These are phyloP conservation scores for Suhomyces xylopsoci DNA, from an alignment of 805 yeast species.

Conservation along the genomic window DNA sequence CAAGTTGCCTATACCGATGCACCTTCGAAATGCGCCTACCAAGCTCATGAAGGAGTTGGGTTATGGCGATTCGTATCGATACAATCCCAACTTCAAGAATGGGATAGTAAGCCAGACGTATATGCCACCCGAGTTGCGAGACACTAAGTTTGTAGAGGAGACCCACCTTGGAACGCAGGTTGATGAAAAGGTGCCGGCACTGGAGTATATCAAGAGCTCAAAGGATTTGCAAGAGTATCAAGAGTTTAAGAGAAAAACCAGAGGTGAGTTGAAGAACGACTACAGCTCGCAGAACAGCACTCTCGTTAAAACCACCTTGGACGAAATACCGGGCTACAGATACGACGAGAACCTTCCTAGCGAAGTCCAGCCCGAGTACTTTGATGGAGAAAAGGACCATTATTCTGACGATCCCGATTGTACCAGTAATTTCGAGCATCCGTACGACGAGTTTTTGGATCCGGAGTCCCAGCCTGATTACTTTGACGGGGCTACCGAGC, in stretches of 20 bases:
- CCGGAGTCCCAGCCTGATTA: slow-evolving; percentile 23
- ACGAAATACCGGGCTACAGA: background rate
- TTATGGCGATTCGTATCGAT: slow-evolving; percentile 80
- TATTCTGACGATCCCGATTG: slow-evolving; percentile 35
- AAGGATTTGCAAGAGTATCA: slow-evolving; percentile 9
- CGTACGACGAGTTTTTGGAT: slow-evolving; percentile 34
- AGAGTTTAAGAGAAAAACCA: slow-evolving; percentile 10
- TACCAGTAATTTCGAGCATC: slow-evolving; percentile 28
- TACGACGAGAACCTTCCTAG: slow-evolving; percentile 20
- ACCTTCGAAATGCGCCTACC: slow-evolving; percentile 94
- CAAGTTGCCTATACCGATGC: slow-evolving; percentile 69
- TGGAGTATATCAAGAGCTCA: slow-evolving; percentile 12
- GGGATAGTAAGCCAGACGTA: slow-evolving; percentile 76
- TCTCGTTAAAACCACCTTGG: background rate
- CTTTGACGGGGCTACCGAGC: slow-evolving; percentile 9
- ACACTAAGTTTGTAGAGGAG: slow-evolving; percentile 49
- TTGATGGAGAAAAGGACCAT: slow-evolving; percentile 22
- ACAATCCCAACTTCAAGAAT: slow-evolving; percentile 74
- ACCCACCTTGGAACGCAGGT: slow-evolving; percentile 50
- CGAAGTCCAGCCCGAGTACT: slow-evolving; percentile 39
- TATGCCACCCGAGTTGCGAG: slow-evolving; percentile 58
- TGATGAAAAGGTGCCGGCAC: slow-evolving; percentile 14
- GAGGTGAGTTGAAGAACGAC: background rate
- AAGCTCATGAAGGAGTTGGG: slow-evolving; percentile 84
- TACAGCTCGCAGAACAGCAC: background rate